Base-by-base conservation (phyloP, 169 alveolate species). In the Cryptosporidium meleagridis region DNA sequence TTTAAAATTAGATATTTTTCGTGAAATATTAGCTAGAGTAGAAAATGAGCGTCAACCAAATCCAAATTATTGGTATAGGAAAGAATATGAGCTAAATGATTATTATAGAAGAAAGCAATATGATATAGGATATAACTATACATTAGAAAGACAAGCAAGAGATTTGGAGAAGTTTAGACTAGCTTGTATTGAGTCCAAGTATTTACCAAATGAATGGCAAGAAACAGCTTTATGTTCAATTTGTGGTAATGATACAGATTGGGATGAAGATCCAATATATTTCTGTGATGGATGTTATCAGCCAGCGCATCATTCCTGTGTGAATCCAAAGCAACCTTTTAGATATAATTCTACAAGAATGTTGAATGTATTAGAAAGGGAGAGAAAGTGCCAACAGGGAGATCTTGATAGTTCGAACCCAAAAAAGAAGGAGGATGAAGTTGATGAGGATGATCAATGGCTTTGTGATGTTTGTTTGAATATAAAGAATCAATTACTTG, bases 231-330 rank as follows among this genome's bases (percentile, higher is more conserved):
- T 80, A n/a, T 80, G 89, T 44, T 80, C 89, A n/a, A 80, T 80
- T 1, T 80, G 89, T 62, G 89, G 89, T 39, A 80, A 80, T 65
- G 75, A 80, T 31, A 80, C 89, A 12, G 89, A 80, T 48, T 80
- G 89, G 89, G 89, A 80, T 31, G 89, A 80, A 33, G 89, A 80
- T 51, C 89, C 89, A 7, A 80, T 80, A 3, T 80, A 62, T 45
- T 80, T 80, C 62, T 80, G 89, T 48, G 89, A 80, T 65, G 89
- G 89, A 6, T 80, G 89, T 39, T 80, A 80, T 51, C 89, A 80
- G 1, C 89, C 89, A 2, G 89, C 89, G 14, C 89, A 80, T 48
- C 89, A 80, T 65, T 80, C 89, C 18, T 80, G 89, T 80, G 89
- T 80, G 9, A 80, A 80, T 31, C 89, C 89, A 16, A 80, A 51